Evolutionary conservation across 2,329 filamentous ascomycete species (phyloP).

Genomic region (Hypoxylon sp.): DNA sequence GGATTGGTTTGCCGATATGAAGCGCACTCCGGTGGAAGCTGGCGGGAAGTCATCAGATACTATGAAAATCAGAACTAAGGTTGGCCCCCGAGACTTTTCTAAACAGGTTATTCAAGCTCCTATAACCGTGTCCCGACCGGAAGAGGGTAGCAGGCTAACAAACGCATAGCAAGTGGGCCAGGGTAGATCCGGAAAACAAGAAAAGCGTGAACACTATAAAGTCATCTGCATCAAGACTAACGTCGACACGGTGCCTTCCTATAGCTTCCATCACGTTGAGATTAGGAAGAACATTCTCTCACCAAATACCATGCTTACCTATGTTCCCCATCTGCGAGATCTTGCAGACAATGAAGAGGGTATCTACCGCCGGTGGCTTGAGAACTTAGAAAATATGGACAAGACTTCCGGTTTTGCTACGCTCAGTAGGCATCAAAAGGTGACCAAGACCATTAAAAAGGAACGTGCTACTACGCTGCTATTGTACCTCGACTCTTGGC

Average conservation of each 20-base stretch:
- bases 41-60: constrained; percentile 55
- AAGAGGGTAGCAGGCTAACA: constrained; percentile 23
- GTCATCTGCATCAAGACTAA: constrained; percentile 65
- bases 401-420: constrained; percentile 70
- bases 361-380: constrained; percentile 69
- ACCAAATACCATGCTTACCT: constrained; percentile 72
- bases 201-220: constrained; percentile 60
- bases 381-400: constrained; percentile 71
- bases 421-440: constrained; percentile 66
- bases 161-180: constrained; percentile 59
- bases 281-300: constrained; percentile 72
- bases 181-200: constrained; percentile 59
- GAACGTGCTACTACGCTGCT: constrained; percentile 68
- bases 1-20: constrained; percentile 65
- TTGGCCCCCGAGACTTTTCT: constrained; percentile 49
- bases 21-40: constrained; percentile 53
- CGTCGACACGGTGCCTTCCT: constrained; percentile 68
- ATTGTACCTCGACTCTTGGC: constrained; percentile 69
- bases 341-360: constrained; percentile 70
- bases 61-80: constrained; percentile 68
- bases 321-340: constrained; percentile 72
- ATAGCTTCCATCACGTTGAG: constrained; percentile 72
- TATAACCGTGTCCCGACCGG: background rate
- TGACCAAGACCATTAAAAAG: constrained; percentile 63
- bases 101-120: background rate